phyloP scores from a whole-genome alignment of 2,329 filamentous ascomycete species.

The Botryotinia calthae region DNA sequence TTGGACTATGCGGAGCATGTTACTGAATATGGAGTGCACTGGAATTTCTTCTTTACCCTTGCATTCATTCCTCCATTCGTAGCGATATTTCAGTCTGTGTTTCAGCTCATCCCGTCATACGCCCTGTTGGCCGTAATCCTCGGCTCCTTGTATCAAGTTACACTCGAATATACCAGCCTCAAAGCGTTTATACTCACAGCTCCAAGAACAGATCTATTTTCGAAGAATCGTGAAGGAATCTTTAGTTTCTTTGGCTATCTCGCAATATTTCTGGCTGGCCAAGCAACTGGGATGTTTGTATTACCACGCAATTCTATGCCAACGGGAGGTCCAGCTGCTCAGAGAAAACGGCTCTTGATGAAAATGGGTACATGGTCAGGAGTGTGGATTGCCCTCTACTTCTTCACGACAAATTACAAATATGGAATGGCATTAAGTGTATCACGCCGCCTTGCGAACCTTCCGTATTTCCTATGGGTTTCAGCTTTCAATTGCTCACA shows the following conservation, averaged over 20 bases:
- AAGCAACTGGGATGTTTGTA: slow-evolving; percentile 76
- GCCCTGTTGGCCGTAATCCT: slow-evolving; percentile 70
- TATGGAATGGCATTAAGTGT: slow-evolving; percentile 74
- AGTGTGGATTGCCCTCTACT: slow-evolving; percentile 70
- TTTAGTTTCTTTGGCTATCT: slow-evolving; percentile 94
- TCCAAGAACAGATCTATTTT: slow-evolving; percentile 73
- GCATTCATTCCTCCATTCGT: slow-evolving; percentile 86
- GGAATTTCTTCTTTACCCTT: slow-evolving; percentile 99
- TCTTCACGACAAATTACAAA: slow-evolving; percentile 62
- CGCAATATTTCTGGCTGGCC: slow-evolving; percentile 88
- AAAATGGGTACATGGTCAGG: slow-evolving; percentile 63
- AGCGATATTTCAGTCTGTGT: slow-evolving; percentile 72
- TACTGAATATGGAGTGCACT: slow-evolving; percentile 95
- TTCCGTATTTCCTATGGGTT: slow-evolving; percentile 92
- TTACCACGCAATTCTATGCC: slow-evolving; percentile 59
- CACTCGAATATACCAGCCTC: slow-evolving; percentile 73
- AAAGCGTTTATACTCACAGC: slow-evolving; percentile 81
- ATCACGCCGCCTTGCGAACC: slow-evolving; percentile 85
- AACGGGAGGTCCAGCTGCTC: slow-evolving; percentile 45
- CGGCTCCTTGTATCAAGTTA: slow-evolving; percentile 67
- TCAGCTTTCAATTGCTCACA: slow-evolving; percentile 88
- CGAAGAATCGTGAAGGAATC: slow-evolving; percentile 91
- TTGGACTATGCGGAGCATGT: slow-evolving; percentile 97
- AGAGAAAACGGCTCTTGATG: slow-evolving; percentile 58
- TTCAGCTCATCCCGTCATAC: slow-evolving; percentile 71